Evolutionary conservation across 306 rosid genomes (phyloP).

Genomic region (Vicia sativa): DNA sequence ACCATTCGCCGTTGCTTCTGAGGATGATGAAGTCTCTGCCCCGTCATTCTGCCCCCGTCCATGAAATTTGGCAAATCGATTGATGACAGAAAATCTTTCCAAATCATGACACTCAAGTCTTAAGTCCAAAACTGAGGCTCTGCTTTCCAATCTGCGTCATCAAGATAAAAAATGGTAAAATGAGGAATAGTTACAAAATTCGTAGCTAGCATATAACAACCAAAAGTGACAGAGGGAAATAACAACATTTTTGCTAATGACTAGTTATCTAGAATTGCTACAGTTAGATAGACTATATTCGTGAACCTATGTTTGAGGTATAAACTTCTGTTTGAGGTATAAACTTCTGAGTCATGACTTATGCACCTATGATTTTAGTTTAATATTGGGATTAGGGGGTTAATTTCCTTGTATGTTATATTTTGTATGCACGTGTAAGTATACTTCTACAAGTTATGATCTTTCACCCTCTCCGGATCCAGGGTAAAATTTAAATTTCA

Average conservation of each 20-base stretch:
- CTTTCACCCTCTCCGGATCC: not conserved
- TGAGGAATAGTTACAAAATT: constrained; percentile 6
- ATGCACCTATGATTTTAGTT: constrained; percentile 1
- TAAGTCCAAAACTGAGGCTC: constrained; percentile 78
- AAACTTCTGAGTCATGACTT: not conserved
- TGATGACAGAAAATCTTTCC: constrained; percentile 91
- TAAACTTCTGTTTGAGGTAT: too few species aligned
- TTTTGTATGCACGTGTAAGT: not conserved
- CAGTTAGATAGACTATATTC: not conserved
- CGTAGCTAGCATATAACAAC: constrained; percentile 12
- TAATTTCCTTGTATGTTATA: constrained; percentile 2
- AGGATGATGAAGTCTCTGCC: constrained; percentile 64
- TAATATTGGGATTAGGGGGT: not conserved
- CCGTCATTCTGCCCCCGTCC: constrained; percentile 83
- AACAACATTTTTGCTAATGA: not conserved
- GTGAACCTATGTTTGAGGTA: not conserved
- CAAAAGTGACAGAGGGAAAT: not conserved
- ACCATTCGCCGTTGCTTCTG: constrained; percentile 54
- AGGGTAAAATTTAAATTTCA: not conserved
- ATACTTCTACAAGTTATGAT: not conserved
- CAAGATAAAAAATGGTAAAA: constrained; percentile 33
- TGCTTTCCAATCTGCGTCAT: constrained; percentile 73
- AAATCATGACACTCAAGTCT: constrained; percentile 90
- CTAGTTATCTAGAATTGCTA: not conserved
- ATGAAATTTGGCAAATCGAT: constrained; percentile 91